phyloP scores from a whole-genome alignment of 1,284 basidiomycete genomes.

The Cyathus pygmaeus region DNA sequence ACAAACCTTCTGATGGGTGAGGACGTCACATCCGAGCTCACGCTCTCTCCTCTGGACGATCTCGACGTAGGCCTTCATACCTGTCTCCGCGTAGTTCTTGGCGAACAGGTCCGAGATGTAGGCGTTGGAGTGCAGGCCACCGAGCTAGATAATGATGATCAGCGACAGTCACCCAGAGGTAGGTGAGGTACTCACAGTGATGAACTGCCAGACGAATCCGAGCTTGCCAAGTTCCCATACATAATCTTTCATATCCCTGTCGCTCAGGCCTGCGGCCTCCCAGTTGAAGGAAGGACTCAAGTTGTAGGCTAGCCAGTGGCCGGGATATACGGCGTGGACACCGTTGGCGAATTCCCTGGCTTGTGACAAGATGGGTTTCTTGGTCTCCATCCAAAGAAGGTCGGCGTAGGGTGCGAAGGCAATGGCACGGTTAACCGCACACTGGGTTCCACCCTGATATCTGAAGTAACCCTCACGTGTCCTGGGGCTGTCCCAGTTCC shows the following conservation, averaged over 20 bases:
- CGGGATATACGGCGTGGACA: conserved; percentile 79
- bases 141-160: too few relatives aligned
- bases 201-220: conserved; percentile 60
- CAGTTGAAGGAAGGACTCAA: conserved; percentile 95
- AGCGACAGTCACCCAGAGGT: too few relatives aligned
- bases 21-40: conserved; percentile 91
- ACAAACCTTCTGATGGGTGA: conserved; percentile 94
- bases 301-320: conserved; percentile 92
- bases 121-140: conserved; percentile 88
- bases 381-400: conserved; percentile 92
- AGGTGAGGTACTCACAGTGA: conserved; percentile 4
- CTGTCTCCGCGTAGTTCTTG: conserved; percentile 80
- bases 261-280: too few relatives aligned
- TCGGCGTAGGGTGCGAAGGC: conserved; percentile 87
- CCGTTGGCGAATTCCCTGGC: conserved; percentile 83
- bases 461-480: conserved; percentile 95
- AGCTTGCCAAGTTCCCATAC: conserved; percentile 93
- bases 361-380: conserved; percentile 83
- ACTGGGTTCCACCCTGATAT: conserved; percentile 70
- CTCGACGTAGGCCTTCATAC: conserved; percentile 90
- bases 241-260: conserved; percentile 84
- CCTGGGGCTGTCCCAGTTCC: too few relatives aligned
- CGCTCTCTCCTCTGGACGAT: conserved; percentile 89
- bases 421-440: conserved; percentile 85
- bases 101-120: too few relatives aligned